Percentiles rank a stretch among this genome's conserved stretches.
Evolutionary conservation across 257 asterid genomes (phyloP).

Genomic region (Petrea volubilis): DNA sequence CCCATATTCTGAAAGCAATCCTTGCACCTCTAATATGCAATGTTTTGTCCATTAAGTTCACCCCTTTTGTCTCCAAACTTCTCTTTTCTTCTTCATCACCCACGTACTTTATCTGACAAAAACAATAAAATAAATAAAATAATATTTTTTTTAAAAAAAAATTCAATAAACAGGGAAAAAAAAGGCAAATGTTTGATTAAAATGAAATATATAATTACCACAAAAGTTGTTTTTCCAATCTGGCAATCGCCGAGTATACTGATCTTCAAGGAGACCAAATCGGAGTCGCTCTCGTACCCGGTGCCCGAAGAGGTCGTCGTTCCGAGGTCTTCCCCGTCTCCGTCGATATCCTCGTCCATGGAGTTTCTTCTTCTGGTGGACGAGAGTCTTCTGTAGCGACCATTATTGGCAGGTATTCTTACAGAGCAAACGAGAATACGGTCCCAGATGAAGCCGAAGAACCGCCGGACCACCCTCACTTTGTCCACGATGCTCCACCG

Average conservation of each 20-base stretch:
- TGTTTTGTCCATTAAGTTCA: slow-evolving; percentile 77
- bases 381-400: slow-evolving; percentile 47
- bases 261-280: slow-evolving; percentile 83
- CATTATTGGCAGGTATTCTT: slow-evolving; percentile 33
- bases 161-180: not conserved
- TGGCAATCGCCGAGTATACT: slow-evolving; percentile 86
- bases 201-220: slow-evolving; percentile 38
- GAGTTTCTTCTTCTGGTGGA: slow-evolving; percentile 30
- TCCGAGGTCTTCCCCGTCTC: slow-evolving; percentile 11
- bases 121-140: not conserved
- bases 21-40: slow-evolving; percentile 67
- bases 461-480: slow-evolving; percentile 47
- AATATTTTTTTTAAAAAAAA: not conserved
- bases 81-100: slow-evolving; percentile 76
- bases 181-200: not conserved
- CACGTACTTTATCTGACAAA: slow-evolving; percentile 63
- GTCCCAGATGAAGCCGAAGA: slow-evolving; percentile 60
- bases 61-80: slow-evolving; percentile 74
- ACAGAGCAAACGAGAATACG: slow-evolving; percentile 61
- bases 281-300: slow-evolving; percentile 62
- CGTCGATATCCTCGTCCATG: slow-evolving; percentile 6
- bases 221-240: slow-evolving; percentile 89
- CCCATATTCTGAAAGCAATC: slow-evolving; percentile 86
- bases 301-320: slow-evolving; percentile 37
- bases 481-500: slow-evolving; percentile 62